Evolutionary conservation across 2,329 filamentous ascomycete species (phyloP), one percentile per base, ranked within the genome.

Genomic region (Dothideomycetes sp.): DNA sequence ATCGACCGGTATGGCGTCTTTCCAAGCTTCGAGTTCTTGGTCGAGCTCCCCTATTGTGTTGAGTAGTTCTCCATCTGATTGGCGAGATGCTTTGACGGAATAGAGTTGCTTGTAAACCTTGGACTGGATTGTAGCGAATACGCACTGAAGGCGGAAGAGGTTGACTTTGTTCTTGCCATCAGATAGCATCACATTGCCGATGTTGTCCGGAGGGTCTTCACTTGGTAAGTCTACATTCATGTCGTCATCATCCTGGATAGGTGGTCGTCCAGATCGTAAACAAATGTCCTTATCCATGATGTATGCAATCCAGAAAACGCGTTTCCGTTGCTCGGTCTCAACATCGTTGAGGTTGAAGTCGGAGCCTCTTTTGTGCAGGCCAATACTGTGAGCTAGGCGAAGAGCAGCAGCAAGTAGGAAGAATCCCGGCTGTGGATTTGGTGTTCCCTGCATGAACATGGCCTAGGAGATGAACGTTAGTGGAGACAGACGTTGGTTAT

Each of bases 171-270:
- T 80, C 58, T 86, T 89, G 16, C 87, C 86, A 50, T 94, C 84
- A 3, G 83, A 79, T 30, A 96, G 66, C 4, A 88, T 86, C 31
- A 98, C 93, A 55, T 94, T 94, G 44, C 91, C 91, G 45, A 95
- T 86, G 47, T 93, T 91, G 56, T 98, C 91, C 3, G 75, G 75
- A 0, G 91, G 91, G 44, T 95, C 81, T 44, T 88, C 85, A 48
- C 87, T 89, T 0, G 91, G 91, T 32, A 98, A 70, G 34, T 96
- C 89, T 11, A 96, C 88, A 52, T 95, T 96, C 84, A 96, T 94
- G 49, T 85, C 81, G 51, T 84, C 80, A 44, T 84, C 81, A 50
- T 85, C 79, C 56, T 84, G 80, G 4, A 78, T 75, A 3, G 79
- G 79, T 12, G 81, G 81, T 44, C 80, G 67, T 33, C 81, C 81